Evolutionary conservation across 2,329 filamentous ascomycete genomes (phyloP), one percentile per base, ranked within the genome.

Genomic region (Pseudogymnoascus destructans): DNA sequence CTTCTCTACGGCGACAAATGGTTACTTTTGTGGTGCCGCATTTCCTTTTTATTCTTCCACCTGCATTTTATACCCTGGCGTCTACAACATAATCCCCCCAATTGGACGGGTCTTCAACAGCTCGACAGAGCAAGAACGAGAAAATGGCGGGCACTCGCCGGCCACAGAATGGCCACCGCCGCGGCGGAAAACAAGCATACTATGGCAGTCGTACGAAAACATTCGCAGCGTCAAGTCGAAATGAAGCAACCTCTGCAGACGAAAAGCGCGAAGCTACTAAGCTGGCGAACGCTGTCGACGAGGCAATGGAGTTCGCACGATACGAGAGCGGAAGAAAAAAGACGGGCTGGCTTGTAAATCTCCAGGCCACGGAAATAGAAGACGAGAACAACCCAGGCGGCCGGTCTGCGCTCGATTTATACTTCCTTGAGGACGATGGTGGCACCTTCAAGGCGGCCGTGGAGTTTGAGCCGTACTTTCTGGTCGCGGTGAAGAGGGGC

Each of bases 401-500:
- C 35, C 84, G 89, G 63, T 87, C 93, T 1, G 93, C 89, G 7
- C 82, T 98, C 59, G 93, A 98, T 73, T 96, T 90, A 73, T 98
- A 96, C 75, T 98, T 98, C 73, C 86, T 98, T 60, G 88, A 91
- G 66, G 88, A 92, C 60, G 87, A 95, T 66, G 80, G 69, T 59
- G 83, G 89, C 11, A 82, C 85, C 55, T 98, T 98, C 79, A 98
- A 98, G 71, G 91, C 93, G 9, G 96, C 91, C 0, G 75, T 98
- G 63, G 89, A 95, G 73, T 97, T 95, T 70, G 90, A 97, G 66
- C 93, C 93, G 0, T 98, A 98, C 74, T 95, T 98, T 66, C 73
- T 98, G 61, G 82, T 98, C 57, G 92, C 91, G 0, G 88, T 91
- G 57, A 93, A 90, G 71, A 87, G 85, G 68, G 89, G 90, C 6